phyloP scores from a whole-genome alignment of 2,329 filamentous ascomycete genomes.

The Clathrospora elynae region DNA sequence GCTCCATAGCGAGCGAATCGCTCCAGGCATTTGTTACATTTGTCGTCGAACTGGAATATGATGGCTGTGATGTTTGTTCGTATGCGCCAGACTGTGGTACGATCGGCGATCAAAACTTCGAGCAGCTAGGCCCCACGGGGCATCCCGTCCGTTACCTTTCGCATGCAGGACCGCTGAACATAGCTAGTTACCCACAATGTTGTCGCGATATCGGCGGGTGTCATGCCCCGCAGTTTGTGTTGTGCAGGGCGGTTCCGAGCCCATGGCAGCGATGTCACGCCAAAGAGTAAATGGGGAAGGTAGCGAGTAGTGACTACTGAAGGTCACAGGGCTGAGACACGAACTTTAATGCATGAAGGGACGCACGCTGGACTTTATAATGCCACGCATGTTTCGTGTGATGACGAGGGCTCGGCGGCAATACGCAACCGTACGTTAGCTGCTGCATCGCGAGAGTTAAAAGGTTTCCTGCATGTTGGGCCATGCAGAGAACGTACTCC shows the following conservation, averaged over 20 bases:
- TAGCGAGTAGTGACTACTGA: constrained; percentile 1
- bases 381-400: constrained; percentile 1
- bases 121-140: constrained; percentile 7
- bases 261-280: constrained; percentile 6
- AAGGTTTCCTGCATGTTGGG: too few relatives aligned
- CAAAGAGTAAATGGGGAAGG: constrained; percentile 11
- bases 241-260: not conserved
- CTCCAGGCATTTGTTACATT: too few relatives aligned
- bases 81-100: too few relatives aligned
- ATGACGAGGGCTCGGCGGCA: constrained; percentile 1
- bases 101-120: too few relatives aligned
- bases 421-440: not conserved
- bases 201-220: not conserved
- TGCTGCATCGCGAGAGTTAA: too few relatives aligned
- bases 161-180: constrained; percentile 6
- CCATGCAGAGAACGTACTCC: too few relatives aligned
- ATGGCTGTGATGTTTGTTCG: too few relatives aligned
- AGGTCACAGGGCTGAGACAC: constrained; percentile 14
- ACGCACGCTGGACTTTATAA: constrained; percentile 6
- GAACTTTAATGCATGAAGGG: constrained; percentile 9
- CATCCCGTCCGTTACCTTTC: constrained; percentile 13
- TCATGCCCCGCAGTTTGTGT: not conserved
- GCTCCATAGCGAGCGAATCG: too few relatives aligned
- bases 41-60: too few relatives aligned
- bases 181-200: constrained; percentile 13